A percentile compares a stretch with the other conserved stretches of the same genome.
These are phyloP conservation scores for Potentilla sterilis DNA, from an alignment of 306 rosid species.

Conservation along the genomic window DNA sequence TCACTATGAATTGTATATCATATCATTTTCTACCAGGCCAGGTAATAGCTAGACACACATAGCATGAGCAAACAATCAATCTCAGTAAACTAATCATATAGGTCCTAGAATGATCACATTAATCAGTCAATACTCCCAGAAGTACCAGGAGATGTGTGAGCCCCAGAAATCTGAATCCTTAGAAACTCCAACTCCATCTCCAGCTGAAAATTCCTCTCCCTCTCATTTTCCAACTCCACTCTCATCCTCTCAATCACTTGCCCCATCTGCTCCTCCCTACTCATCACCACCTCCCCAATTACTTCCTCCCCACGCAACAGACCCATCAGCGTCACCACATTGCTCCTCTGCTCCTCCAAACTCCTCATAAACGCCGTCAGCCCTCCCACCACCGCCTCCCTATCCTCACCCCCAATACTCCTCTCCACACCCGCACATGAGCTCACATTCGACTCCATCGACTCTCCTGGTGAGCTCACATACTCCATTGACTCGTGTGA, in stretches of 20 bases:
- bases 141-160: not conserved
- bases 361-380: constrained; percentile 26
- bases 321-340: constrained; percentile 21
- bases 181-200: constrained; percentile 40
- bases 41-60: too few relatives aligned
- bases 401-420: not conserved
- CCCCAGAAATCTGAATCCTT: constrained; percentile 23
- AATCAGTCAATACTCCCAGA: not conserved
- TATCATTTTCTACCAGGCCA: too few relatives aligned
- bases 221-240: constrained; percentile 38
- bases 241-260: constrained; percentile 29
- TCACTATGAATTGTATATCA: too few relatives aligned
- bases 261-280: constrained; percentile 30
- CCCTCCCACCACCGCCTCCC: constrained; percentile 16
- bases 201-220: constrained; percentile 26
- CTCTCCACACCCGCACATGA: not conserved
- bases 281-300: constrained; percentile 1
- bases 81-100: too few relatives aligned
- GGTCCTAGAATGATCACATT: too few relatives aligned
- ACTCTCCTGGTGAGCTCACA: not conserved
- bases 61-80: too few relatives aligned
- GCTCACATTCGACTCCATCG: constrained; percentile 17
- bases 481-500: not conserved
- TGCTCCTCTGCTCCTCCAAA: constrained; percentile 31
- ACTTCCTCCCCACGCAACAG: constrained; percentile 19